Conservation (phyloP, 2,329 filamentous ascomycete species). For the Camillea tinctor region DNA sequence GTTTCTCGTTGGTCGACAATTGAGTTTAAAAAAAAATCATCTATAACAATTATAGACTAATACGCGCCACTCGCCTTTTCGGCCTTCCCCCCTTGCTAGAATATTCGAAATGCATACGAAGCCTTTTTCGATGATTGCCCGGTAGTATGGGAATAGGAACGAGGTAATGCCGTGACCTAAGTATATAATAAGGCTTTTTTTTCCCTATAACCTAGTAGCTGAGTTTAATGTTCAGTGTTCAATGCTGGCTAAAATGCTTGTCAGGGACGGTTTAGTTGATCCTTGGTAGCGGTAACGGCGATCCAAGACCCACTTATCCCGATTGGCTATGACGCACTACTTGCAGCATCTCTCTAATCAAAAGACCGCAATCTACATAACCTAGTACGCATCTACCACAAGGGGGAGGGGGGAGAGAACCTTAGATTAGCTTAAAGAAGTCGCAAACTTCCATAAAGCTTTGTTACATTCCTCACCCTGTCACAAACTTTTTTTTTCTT, state of each 20-base stretch:
- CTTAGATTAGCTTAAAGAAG: too few species aligned
- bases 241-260: not conserved
- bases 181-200: not conserved
- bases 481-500: too few species aligned
- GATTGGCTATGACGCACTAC: not conserved
- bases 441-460: too few species aligned
- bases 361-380: not conserved
- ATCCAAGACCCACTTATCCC: constrained; percentile 7
- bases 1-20: not conserved
- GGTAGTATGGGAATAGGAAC: not conserved
- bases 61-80: not conserved
- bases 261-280: constrained; percentile 1
- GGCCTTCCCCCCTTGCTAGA: not conserved
- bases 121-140: not conserved
- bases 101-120: constrained; percentile 4
- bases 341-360: not conserved
- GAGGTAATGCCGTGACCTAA: not conserved
- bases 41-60: not conserved
- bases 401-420: too few species aligned
- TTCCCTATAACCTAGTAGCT: not conserved
- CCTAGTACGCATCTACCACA: too few species aligned
- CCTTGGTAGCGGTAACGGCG: constrained; percentile 10
- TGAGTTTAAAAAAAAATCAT: too few species aligned
- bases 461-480: too few species aligned
- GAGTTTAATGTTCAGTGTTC: too few species aligned